Percentiles rank a stretch among this genome's conserved stretches.
Evolutionary conservation across 2,329 filamentous ascomycete genomes (phyloP).

Genomic region (Penicillium sp.): DNA sequence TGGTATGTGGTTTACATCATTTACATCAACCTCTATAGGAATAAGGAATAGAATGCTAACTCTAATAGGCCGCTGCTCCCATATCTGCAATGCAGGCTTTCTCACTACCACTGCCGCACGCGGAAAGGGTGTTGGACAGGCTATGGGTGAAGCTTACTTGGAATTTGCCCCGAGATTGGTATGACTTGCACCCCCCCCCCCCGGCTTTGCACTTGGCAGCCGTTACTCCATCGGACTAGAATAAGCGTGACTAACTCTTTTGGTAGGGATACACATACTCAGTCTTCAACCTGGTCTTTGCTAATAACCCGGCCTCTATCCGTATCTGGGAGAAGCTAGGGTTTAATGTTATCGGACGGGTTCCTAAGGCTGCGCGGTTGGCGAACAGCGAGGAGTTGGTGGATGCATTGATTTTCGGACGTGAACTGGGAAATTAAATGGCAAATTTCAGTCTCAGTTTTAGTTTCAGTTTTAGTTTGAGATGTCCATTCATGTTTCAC

Average conservation of each 20-base stretch:
- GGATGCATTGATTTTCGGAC: conserved; percentile 42
- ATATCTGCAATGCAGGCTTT: conserved; percentile 43
- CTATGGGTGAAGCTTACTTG: conserved; percentile 41
- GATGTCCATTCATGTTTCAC: neutral
- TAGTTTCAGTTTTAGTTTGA: neutral
- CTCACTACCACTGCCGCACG: conserved; percentile 35
- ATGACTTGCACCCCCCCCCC: neutral
- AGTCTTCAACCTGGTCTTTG: conserved; percentile 44
- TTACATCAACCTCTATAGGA: neutral
- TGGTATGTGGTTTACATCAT: conserved; percentile 23
- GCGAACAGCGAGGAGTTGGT: conserved; percentile 40
- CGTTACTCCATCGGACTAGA: neutral
- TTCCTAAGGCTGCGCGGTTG: conserved; percentile 38
- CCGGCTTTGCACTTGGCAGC: no score
- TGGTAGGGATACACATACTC: conserved; percentile 43
- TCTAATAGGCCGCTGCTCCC: conserved; percentile 38
- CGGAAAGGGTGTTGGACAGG: conserved; percentile 35
- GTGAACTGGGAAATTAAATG: conserved; percentile 28
- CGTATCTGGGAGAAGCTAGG: conserved; percentile 42
- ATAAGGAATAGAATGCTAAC: neutral
- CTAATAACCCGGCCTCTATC: conserved; percentile 41
- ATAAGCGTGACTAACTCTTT: neutral
- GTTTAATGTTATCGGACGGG: conserved; percentile 40
- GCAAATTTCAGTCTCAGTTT: neutral
- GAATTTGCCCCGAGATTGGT: conserved; percentile 41